Evolutionary conservation across 2,329 filamentous ascomycete genomes (phyloP).

Genomic region (Paraphoma chrysanthemicola): DNA sequence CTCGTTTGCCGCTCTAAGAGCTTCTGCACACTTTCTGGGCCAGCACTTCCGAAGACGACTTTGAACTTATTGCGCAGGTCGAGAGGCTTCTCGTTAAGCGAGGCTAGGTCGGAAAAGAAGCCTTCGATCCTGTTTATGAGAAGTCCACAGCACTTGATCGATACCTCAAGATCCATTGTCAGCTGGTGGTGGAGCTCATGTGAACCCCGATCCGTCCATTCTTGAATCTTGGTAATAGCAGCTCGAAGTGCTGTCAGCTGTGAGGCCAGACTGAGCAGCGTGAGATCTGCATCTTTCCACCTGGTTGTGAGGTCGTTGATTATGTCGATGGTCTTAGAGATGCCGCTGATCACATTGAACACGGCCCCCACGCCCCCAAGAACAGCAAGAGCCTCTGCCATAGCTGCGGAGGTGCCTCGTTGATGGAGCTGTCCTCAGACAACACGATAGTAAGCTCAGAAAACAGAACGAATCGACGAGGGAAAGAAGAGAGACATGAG

Average conservation of each 20-base stretch:
- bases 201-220: conserved; percentile 14
- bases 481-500: too few relatives aligned
- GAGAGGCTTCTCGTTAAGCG: background rate
- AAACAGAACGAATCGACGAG: too few relatives aligned
- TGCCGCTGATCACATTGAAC: conserved; percentile 4
- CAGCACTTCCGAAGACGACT: conserved; percentile 9
- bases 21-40: conserved; percentile 16
- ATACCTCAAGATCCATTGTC: conserved; percentile 20
- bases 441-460: too few relatives aligned
- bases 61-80: conserved; percentile 5
- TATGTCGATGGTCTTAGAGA: conserved; percentile 6
- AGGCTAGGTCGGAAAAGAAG: conserved; percentile 3
- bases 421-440: too few relatives aligned
- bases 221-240: conserved; percentile 19
- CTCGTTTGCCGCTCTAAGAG: conserved; percentile 19
- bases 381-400: conserved; percentile 10
- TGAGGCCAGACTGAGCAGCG: conserved; percentile 14
- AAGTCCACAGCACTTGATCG: conserved; percentile 11
- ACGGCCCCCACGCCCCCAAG: conserved; percentile 9
- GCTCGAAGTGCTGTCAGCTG: conserved; percentile 19
- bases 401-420: background rate
- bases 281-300: conserved; percentile 16
- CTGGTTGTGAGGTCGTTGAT: background rate
- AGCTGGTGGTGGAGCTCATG: conserved; percentile 19
- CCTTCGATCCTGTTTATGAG: conserved; percentile 14